Base-by-base conservation (phyloP, 2,329 filamentous ascomycete species). In the Fusarium musae region DNA sequence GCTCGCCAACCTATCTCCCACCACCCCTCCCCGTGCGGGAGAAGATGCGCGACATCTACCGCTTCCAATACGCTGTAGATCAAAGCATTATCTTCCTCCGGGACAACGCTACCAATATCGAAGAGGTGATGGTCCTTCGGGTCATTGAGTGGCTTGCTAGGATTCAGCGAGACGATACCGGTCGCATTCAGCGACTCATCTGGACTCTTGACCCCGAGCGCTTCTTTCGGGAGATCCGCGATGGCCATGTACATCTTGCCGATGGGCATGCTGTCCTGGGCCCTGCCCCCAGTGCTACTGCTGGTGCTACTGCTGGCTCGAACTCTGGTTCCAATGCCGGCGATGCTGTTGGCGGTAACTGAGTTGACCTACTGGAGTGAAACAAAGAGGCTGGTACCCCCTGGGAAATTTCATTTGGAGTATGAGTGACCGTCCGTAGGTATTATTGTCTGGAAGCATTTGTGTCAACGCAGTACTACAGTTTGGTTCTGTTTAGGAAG, bases 231-330 rank as follows among this genome's bases (percentile, higher is more conserved):
- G 47, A 50, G 47, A 9, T 34, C 10, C 28, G 10, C 0, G 47
- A 34, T 2, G 47, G 30, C 4, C 11, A 23, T 40, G 19, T 6
- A 17, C 13, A n/a, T 12, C 1, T 17, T 16, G 28, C 8, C 6
- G 11, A 30, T 17, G 21, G 15, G 12, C 9, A 2, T 15, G 7
- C 10, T n/a, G 0, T 12, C 21, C 1, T 2, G 28, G 10, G 46
- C 28, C 46, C 15, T 21, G 21, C 2, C 3, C 19, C 13, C 30
- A 1, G 21, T 12, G 36, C 36, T 17, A 19, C 17, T 37, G 43
- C 34, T 17, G 16, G 16, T 17, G 36, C 36, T 17, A 37, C 10
- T 37, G 43, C 34, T 36, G 16, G 34, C 9, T 36, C 34, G 16
- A 36, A 17, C 34, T 36, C 34, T 36, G 8, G 16, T 36, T 16